Evolutionary conservation across 345 rosid species (phyloP).

Genomic region (Dovyalis caffra): DNA sequence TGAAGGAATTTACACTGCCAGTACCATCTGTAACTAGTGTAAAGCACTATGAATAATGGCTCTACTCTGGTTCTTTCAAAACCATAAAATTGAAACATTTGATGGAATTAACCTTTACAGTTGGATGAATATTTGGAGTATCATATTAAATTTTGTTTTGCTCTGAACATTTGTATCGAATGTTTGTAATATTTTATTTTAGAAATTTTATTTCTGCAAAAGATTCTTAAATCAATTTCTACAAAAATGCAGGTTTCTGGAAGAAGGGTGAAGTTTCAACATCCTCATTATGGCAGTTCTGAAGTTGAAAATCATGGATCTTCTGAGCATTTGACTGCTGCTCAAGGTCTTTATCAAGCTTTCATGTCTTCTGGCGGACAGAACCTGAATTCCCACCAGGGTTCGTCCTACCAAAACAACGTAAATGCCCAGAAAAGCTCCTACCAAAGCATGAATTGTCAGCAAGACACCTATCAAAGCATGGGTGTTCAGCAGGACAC

Average conservation of each 20-base stretch:
- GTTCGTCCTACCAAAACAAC: too few relatives aligned
- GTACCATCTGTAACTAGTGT: neutral
- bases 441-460: neutral
- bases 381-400: conserved; percentile 25
- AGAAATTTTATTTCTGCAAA: neutral
- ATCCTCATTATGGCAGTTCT: conserved; percentile 27
- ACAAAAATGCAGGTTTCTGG: conserved; percentile 28
- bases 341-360: conserved; percentile 20
- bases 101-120: neutral
- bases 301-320: conserved; percentile 28
- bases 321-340: conserved; percentile 28
- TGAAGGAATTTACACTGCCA: neutral
- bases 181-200: neutral
- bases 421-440: too few relatives aligned
- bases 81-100: neutral
- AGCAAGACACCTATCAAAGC: conserved; percentile 19
- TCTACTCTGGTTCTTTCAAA: neutral
- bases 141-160: neutral
- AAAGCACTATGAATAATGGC: neutral
- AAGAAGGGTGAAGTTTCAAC: conserved; percentile 36
- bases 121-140: neutral
- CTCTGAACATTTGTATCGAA: neutral
- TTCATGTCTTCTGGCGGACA: conserved; percentile 30
- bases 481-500: conserved; percentile 6
- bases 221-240: neutral